These are phyloP conservation scores for Mycena polygramma DNA, from an alignment of 768 basidiomycete species.

Conservation along the genomic window DNA sequence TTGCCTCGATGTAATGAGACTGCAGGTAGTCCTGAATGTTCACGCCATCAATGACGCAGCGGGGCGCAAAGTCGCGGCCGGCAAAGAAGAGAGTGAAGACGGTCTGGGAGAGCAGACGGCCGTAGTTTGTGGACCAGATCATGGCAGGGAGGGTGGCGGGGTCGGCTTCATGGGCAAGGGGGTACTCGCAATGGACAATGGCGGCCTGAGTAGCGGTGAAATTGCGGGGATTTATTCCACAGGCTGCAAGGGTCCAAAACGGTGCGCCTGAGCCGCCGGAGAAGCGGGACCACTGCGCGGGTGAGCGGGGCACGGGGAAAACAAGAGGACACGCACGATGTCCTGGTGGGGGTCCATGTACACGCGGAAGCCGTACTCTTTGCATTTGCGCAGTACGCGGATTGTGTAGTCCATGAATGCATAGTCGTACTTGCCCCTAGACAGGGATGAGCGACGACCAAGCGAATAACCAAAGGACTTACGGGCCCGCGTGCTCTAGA, in stretches of 20 bases:
- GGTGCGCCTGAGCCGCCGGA: constrained; percentile 96
- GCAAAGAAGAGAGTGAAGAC: constrained; percentile 97
- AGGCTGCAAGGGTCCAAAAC: constrained; percentile 92
- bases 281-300: constrained; percentile 91
- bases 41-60: constrained; percentile 89
- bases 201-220: constrained; percentile 90
- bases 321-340: constrained; percentile 66
- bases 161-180: constrained; percentile 68
- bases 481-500: constrained; percentile 96
- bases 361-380: constrained; percentile 90
- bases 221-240: constrained; percentile 88
- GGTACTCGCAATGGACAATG: constrained; percentile 92
- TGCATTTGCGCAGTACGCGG: constrained; percentile 88
- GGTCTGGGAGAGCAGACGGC: constrained; percentile 88
- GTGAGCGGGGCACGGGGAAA: constrained; percentile 1
- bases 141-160: constrained; percentile 89
- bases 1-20: constrained; percentile 79
- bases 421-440: constrained; percentile 89
- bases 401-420: constrained; percentile 95
- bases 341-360: constrained; percentile 99
- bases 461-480: constrained; percentile 55
- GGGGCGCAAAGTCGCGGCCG: constrained; percentile 89
- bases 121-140: constrained; percentile 98
- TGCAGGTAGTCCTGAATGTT: constrained; percentile 95
- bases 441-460: constrained; percentile 19